Conservation (phyloP, 148 eudicot genomes). For the Silene conica region DNA sequence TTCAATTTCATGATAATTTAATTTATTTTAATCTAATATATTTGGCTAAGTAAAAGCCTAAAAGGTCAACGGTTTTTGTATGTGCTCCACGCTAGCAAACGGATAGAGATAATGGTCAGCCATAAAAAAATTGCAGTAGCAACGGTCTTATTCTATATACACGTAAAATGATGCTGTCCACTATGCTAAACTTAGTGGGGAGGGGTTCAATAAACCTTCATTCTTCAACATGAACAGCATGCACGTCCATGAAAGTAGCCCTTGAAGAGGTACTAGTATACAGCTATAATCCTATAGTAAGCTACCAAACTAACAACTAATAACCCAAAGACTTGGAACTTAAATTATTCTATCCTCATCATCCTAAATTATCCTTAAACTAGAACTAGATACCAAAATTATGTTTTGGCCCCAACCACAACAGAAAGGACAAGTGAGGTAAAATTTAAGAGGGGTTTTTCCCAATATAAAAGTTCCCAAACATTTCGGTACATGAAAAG, state of each 20-base stretch:
- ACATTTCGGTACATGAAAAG: not conserved
- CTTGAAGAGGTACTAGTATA: not conserved
- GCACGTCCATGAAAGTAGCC: conserved; percentile 17
- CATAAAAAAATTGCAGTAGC: conserved; percentile 4
- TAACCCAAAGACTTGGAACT: not conserved
- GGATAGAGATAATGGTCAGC: conserved; percentile 11
- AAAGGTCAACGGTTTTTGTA: conserved; percentile 13
- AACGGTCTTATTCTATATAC: not conserved
- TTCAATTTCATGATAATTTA: not conserved
- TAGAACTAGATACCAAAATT: not conserved
- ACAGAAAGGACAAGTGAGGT: not conserved
- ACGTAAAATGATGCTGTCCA: conserved; percentile 15
- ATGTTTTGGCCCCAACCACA: not conserved
- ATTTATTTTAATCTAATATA: too few species aligned
- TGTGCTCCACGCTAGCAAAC: conserved; percentile 19
- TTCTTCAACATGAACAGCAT: conserved; percentile 7
- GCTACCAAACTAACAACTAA: not conserved
- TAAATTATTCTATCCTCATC: not conserved
- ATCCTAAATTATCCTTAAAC: conserved; percentile 13
- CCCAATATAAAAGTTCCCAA: too few species aligned
- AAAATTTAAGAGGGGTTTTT: not conserved
- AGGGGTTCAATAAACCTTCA: not conserved
- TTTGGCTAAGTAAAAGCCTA: not conserved
- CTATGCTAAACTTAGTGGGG: not conserved
- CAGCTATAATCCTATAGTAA: conserved; percentile 5